Evolutionary conservation across 352 stramenopile genomes (phyloP).

Genomic region (Pythium aristosporum): DNA sequence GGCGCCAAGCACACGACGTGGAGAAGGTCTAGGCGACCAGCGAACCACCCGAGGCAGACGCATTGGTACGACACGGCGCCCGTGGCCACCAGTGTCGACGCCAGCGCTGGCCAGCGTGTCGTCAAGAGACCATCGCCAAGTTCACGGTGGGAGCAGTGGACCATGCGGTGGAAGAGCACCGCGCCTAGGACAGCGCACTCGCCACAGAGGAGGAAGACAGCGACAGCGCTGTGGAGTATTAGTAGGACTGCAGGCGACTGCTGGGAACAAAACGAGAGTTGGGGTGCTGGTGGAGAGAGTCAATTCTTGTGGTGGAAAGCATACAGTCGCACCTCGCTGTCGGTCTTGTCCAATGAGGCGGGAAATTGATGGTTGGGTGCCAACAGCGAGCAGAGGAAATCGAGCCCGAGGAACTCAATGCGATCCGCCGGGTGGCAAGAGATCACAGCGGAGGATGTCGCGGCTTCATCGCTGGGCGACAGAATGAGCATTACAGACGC

Average conservation of each 20-base stretch:
- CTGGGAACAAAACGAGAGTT: no score
- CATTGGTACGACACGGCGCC: slow-evolving; percentile 16
- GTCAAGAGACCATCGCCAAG: not conserved
- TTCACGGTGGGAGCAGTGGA: slow-evolving; percentile 3
- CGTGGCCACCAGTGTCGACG: slow-evolving; percentile 3
- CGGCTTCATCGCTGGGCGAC: no score
- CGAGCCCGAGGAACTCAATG: not conserved
- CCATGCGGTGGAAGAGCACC: slow-evolving; percentile 9
- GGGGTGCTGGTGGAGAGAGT: no score
- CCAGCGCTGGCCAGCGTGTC: not conserved
- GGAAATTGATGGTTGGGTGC: not conserved
- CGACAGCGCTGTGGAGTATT: slow-evolving; percentile 3
- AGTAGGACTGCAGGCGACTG: not conserved
- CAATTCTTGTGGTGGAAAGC: not conserved
- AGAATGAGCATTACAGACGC: no score
- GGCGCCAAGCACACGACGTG: slow-evolving; percentile 16
- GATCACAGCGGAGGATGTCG: not conserved
- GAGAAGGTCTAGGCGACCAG: slow-evolving; percentile 1
- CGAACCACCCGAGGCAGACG: slow-evolving; percentile 19
- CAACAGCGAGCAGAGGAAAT: not conserved
- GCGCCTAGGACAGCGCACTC: slow-evolving; percentile 25
- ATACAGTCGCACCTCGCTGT: not conserved
- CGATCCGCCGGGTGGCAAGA: not conserved
- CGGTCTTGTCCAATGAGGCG: not conserved
- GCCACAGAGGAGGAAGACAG: slow-evolving; percentile 14